Base-by-base conservation (phyloP, 2,329 filamentous ascomycete species). In the Fusarium incarnatum region DNA sequence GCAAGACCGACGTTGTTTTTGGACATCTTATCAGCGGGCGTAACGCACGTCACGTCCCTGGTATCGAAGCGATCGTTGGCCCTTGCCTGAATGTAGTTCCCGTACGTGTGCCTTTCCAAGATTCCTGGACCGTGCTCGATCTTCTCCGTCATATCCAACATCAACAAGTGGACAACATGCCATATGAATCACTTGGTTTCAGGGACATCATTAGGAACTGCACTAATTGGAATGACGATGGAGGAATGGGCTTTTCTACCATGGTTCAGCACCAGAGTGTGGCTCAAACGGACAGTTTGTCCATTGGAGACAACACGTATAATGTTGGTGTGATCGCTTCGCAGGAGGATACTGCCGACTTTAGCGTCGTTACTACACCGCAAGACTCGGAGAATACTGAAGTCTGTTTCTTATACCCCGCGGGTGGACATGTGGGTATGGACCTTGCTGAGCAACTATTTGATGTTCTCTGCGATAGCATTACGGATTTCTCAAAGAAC, bases 61-160 rank as follows among this genome's bases (percentile, higher is more conserved):
- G 66, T 3, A 67, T 72, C 3, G 65, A 72, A n/a, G 20, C 23
- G 8, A 58, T 72, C 10, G 56, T 64, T 11, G 69, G 69, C 5
- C 69, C 69, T 40, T 72, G 69, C 3, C 23, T 72, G 1, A 72
- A 72, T 25, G 18, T 72, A 1, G 56, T 67, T 11, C 69, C 68
- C 5, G 69, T 72, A 3, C 65, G 69, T 20, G 53, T 72, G 8
- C 18, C 20, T 8, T 49, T 58, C 3, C 57, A 64, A 42, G 16
- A 28, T 3, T 57, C 62, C 6, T 67, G 73, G 63, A 81, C 77
- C 0, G 81, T 81, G 1, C 73, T 78, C 0, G 70, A 82, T 28
- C 77, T 84, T 18, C 77, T 83, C 6, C 71, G 62, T 15, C 77
- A 79, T 46, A 76, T 83, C 18, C 82, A 84, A 56, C 75, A 80